These are phyloP conservation scores for Craterostigma plantagineum DNA, from an alignment of 257 asterid species.

Conservation along the genomic window DNA sequence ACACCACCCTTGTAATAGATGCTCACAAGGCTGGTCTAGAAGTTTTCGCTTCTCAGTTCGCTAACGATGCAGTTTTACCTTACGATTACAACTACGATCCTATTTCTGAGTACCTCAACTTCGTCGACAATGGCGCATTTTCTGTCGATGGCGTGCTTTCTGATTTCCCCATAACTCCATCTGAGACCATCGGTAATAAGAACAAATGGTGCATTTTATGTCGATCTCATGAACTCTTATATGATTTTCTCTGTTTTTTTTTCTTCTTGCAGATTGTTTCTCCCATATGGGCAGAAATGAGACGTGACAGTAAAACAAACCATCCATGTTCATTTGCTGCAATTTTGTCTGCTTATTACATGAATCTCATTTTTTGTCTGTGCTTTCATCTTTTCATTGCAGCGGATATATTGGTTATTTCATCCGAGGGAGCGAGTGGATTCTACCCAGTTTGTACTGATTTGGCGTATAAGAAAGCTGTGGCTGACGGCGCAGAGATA, in stretches of 20 bases:
- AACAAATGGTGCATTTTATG: background rate
- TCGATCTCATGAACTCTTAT: background rate
- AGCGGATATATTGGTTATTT: constrained; percentile 37
- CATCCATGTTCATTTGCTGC: constrained; percentile 1
- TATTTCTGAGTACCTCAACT: constrained; percentile 48
- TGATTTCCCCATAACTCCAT: constrained; percentile 65
- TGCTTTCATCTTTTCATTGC: constrained; percentile 12
- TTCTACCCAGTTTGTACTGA: constrained; percentile 79
- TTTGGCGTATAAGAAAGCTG: constrained; percentile 43
- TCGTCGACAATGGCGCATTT: constrained; percentile 47
- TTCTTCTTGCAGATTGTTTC: constrained; percentile 57
- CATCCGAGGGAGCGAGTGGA: constrained; percentile 87
- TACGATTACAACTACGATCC: constrained; percentile 72
- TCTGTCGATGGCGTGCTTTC: constrained; percentile 81
- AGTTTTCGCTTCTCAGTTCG: constrained; percentile 50
- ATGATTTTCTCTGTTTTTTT: constrained; percentile 1
- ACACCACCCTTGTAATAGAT: constrained; percentile 37
- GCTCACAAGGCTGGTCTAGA: constrained; percentile 69
- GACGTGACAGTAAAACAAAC: constrained; percentile 23
- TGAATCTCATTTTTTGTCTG: background rate
- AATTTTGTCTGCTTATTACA: constrained; percentile 1
- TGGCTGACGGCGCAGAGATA: constrained; percentile 55
- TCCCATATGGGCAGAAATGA: constrained; percentile 43
- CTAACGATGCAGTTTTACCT: constrained; percentile 32
- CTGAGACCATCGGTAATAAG: constrained; percentile 40